Evolutionary conservation across 495 filamentous ascomycete species (phyloP), one percentile per base, ranked within the genome.

Genomic region (Copromyces sp.): DNA sequence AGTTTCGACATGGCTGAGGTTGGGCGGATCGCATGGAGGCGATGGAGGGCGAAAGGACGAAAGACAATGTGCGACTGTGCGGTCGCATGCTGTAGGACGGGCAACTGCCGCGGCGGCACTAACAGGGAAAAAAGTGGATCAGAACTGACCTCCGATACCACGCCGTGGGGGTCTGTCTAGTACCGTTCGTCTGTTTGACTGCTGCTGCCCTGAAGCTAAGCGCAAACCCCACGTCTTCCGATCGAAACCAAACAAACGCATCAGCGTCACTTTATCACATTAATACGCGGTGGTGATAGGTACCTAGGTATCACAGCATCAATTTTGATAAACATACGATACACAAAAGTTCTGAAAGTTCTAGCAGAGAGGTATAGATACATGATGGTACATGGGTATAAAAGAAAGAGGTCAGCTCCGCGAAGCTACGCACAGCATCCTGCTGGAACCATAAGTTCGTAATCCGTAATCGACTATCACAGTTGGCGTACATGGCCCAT

Each of bases 1-100:
- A 79, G 74, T 74, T 75, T 81, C 71, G 74, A 78, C 83, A 84
- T 83, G 32, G 68, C 45, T 47, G 45, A 39, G 29, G 65, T 70
- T 71, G 53, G 29, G 45, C 69, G 32, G 68, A 47, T 69, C 70
- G 53, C 53, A 65, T 35, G 32, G 53, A 61, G 16, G 53, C 53
- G 29, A 53, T 29, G 45, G 20, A 59, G 47, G 47, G 47, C 47
- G 20, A 59, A 37, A 65, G 53, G 53, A 65, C 20, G 2, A 32
- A 35, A 61, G 53, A 65, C 29, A 65, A 35, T 61, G 53, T 59
- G 9, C 20, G 42, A 45, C 42, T 45, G 44, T 53, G 45, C 45
- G 9, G 24, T 47, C 45, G 45, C 45, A 24, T 53, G 20, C 45
- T 24, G 24, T 24, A 24, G 24, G 45, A 53, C 20, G 24, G 24